Evolutionary conservation across 2,329 filamentous ascomycete species (phyloP).

Genomic region (Cercospora nicotianae): DNA sequence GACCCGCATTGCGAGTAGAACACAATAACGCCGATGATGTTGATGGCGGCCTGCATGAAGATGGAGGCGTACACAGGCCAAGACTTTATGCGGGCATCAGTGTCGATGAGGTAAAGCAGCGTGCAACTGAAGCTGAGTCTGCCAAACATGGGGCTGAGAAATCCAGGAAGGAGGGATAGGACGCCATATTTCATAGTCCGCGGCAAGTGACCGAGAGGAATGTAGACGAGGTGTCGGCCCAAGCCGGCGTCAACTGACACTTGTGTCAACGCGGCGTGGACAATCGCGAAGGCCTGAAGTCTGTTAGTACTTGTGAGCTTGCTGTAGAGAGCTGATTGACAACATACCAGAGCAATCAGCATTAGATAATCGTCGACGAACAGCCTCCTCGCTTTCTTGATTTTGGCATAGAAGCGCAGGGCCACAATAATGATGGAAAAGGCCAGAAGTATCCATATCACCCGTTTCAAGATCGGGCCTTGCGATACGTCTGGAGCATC

Average conservation of each 20-base stretch:
- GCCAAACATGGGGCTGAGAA: slow-evolving; percentile 33
- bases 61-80: slow-evolving; percentile 36
- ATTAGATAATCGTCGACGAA: slow-evolving; percentile 35
- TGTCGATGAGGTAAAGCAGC: slow-evolving; percentile 32
- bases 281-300: slow-evolving; percentile 23
- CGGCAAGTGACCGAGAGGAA: slow-evolving; percentile 22
- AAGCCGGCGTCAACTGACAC: slow-evolving; percentile 28
- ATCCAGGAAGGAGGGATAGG: slow-evolving; percentile 29
- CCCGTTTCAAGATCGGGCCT: slow-evolving; percentile 18
- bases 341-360: slow-evolving; percentile 26
- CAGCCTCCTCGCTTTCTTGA: slow-evolving; percentile 27
- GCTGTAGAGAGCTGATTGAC: background rate
- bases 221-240: slow-evolving; percentile 32
- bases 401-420: slow-evolving; percentile 30
- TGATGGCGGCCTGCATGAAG: slow-evolving; percentile 31
- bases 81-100: slow-evolving; percentile 29
- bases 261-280: slow-evolving; percentile 30
- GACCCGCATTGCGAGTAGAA: slow-evolving; percentile 34
- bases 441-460: slow-evolving; percentile 31
- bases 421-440: slow-evolving; percentile 31
- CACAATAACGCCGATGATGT: slow-evolving; percentile 28
- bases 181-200: slow-evolving; percentile 26
- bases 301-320: background rate
- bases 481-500: slow-evolving; percentile 14
- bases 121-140: slow-evolving; percentile 35